Evolutionary conservation across 1,284 basidiomycete species (phyloP), one percentile per base, ranked within the genome.

Genomic region (Ceratobasidium sp.): DNA sequence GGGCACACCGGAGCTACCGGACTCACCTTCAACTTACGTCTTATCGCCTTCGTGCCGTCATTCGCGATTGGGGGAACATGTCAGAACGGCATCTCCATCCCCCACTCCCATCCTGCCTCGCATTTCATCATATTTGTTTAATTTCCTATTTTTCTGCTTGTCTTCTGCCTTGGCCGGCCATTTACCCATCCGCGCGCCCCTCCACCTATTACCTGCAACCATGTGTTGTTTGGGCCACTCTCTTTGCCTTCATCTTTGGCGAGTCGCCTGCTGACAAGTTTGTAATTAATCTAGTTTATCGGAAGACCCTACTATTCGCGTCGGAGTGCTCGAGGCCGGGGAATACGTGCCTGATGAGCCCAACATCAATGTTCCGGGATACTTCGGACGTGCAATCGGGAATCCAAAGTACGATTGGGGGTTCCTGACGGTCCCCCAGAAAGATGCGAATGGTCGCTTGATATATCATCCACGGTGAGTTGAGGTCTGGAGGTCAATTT

Each of bases 321-420:
- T 64, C 49, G 59, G 59, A n/a, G 36, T 64, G n/a, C 59, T 64
- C 59, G 59, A 64, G 49, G 59, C 59, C 44, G 59, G 59, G 11
- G 47, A 64, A 49, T 64, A 71, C 62, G 33, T 59, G 7, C 52
- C 57, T 27, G 50, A 68, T 23, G 72, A 69, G 9, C 72, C 75
- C 0, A 73, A 72, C 5, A 71, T 76, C 67, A 73, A 76, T 66
- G 74, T 76, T 16, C 69, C 69, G 11, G 59, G 69, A 27, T 64
- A 64, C 42, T 64, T 64, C 25, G 59, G 59, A n/a, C 59, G 59
- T 13, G 53, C 53, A 23, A 46, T 72, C 5, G 69, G 58, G 13
- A 71, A 73, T 47, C 70, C 73, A 2, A 50, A 58, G 19, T 69
- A 58, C 53, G 73, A 73, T 44, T 73, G 73, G 73, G 49, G 56